Evolutionary conservation across 108 stramenopile species (phyloP).

Genomic region (Nitzschia palea): DNA sequence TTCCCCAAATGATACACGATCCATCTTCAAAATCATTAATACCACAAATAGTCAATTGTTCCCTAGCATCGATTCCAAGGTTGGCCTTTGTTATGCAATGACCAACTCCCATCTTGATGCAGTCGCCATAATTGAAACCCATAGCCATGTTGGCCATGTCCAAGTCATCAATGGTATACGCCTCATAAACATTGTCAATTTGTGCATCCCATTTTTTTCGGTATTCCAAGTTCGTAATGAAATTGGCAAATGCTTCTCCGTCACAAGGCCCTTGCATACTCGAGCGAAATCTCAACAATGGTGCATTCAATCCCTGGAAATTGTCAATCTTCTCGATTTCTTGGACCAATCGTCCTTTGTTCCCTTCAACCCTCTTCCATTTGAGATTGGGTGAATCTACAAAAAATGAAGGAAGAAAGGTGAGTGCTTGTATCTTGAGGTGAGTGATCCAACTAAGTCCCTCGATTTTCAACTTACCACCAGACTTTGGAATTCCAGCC

Average conservation of each 20-base stretch:
- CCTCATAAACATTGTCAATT: constrained; percentile 58
- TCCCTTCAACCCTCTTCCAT: constrained; percentile 61
- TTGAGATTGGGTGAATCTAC: constrained; percentile 33
- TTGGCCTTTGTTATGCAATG: constrained; percentile 56
- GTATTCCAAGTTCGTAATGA: constrained; percentile 60
- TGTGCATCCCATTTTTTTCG: constrained; percentile 65
- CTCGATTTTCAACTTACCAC: background rate
- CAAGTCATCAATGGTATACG: constrained; percentile 62
- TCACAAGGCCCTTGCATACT: constrained; percentile 60
- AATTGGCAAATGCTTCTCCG: constrained; percentile 55
- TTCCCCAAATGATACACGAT: constrained; percentile 70
- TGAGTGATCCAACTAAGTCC: background rate
- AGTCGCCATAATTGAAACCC: constrained; percentile 69
- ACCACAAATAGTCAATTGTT: constrained; percentile 75
- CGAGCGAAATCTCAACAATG: constrained; percentile 59
- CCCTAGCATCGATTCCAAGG: constrained; percentile 54
- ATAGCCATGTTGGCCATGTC: constrained; percentile 70
- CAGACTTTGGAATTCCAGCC: background rate
- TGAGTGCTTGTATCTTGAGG: too few relatives aligned
- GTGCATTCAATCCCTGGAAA: constrained; percentile 56
- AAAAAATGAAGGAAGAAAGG: too few relatives aligned
- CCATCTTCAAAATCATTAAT: constrained; percentile 65
- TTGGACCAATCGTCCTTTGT: constrained; percentile 36
- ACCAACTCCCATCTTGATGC: constrained; percentile 58
- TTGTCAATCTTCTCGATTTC: constrained; percentile 70